These are phyloP conservation scores for Dothiorella sarmentorum DNA, from an alignment of 2,329 filamentous ascomycete species.

Conservation along the genomic window DNA sequence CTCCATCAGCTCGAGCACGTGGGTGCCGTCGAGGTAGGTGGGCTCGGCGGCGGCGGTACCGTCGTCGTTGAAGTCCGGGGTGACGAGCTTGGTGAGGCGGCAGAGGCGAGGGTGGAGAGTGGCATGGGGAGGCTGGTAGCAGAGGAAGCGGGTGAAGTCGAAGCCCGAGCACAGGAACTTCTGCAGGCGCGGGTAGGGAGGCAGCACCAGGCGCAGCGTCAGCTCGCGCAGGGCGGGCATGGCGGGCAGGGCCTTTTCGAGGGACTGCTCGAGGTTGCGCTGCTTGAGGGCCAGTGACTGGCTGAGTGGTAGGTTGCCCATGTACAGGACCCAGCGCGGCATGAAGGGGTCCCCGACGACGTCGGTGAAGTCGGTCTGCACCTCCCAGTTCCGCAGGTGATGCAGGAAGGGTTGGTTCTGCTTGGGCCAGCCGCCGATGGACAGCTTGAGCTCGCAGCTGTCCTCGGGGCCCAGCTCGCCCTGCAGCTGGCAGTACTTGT, in stretches of 20 bases:
- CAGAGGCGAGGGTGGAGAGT: neutral
- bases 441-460: conserved; percentile 12
- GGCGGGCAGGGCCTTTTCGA: conserved; percentile 5
- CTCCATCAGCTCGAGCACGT: conserved; percentile 16
- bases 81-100: conserved; percentile 7
- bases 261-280: conserved; percentile 3
- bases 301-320: neutral
- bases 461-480: conserved; percentile 14
- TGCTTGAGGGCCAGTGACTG: conserved; percentile 9
- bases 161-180: conserved; percentile 10
- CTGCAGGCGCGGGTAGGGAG: conserved; percentile 9
- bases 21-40: conserved; percentile 9
- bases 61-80: conserved; percentile 10
- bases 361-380: conserved; percentile 14
- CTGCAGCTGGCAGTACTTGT: conserved; percentile 6
- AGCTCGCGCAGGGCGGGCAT: conserved; percentile 15
- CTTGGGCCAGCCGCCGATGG: conserved; percentile 1
- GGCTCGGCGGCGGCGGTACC: too few species aligned
- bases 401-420: too few species aligned
- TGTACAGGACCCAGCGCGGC: conserved; percentile 10
- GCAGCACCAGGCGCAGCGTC: conserved; percentile 11
- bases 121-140: neutral
- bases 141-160: conserved; percentile 12
- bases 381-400: conserved; percentile 13
- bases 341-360: conserved; percentile 10